Base-by-base conservation (phyloP, 352 stramenopile genomes). In the Aphanomyces euteiches region DNA sequence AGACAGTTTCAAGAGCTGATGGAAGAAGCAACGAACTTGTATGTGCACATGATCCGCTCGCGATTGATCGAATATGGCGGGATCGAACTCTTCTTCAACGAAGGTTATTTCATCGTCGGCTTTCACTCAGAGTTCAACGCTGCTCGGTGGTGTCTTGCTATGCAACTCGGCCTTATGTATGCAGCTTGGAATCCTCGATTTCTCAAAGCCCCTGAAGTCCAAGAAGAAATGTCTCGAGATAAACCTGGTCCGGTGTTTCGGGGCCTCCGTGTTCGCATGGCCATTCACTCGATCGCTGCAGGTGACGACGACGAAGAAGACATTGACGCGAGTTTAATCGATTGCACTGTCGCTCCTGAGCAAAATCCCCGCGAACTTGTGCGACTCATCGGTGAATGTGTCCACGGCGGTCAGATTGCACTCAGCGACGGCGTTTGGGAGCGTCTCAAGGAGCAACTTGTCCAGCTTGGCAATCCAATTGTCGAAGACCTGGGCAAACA, bases 101-200 rank as follows among this genome's bases (percentile, higher is more conserved):
- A 85, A 50, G 87, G 85, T 0, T 78, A 93, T 1, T 95, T 93
- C 69, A 81, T 93, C 43, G 90, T 95, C 72, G 85, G 84, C 0
- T 95, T 95, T 56, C 76, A 82, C 8, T 92, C 87, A 7, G 87
- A 95, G 68, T 95, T 93, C 69, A 85, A 95, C 63, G 87, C 87
- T 0, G 87, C 87, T 61, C 92, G 92, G 75, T 95, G 87, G 87
- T 95, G 87, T 72, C 72, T 95, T 0, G 92, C 87, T 19, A 74
- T 95, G 56, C 87, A 95, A 69, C 74, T 95, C 7, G 92, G 85
- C 69, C 66, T 95, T 6, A 85, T 95, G 19, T 95, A 93, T 60
- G 87, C 87, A 1, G 85, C 87, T 10, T 95, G 87, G 87, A 93
- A 92, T 59, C 85, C 92, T 56, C 93, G 93, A 71, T 72, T 95